Evolutionary conservation across 2,329 filamentous ascomycete genomes (phyloP).

Genomic region (Alternaria sp.): DNA sequence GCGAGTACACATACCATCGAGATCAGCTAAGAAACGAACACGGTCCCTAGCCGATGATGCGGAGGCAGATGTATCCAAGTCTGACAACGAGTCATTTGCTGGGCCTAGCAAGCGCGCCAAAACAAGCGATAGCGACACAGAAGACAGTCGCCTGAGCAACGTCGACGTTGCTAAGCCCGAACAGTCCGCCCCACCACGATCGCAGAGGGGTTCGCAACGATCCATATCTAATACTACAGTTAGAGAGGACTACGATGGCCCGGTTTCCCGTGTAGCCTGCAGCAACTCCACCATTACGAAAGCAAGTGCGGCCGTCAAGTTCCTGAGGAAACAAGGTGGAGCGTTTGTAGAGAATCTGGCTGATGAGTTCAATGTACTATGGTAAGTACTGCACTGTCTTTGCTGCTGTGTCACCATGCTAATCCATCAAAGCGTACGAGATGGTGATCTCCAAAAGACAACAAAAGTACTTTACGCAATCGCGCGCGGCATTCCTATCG

Average conservation of each 20-base stretch:
- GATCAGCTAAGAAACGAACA: constrained; percentile 20
- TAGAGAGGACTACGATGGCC: constrained; percentile 28
- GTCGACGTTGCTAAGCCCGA: constrained; percentile 7
- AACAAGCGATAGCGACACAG: constrained; percentile 5
- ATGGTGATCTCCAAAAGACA: constrained; percentile 50
- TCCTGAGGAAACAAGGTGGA: constrained; percentile 44
- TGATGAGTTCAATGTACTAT: constrained; percentile 41
- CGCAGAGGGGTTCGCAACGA: constrained; percentile 26
- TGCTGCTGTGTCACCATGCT: constrained; percentile 7
- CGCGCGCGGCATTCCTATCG: constrained; percentile 52
- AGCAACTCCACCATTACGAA: constrained; percentile 42
- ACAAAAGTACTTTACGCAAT: constrained; percentile 55
- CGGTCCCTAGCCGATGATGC: background rate
- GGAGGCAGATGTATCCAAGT: background rate
- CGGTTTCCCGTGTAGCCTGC: constrained; percentile 38
- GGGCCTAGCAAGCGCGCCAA: constrained; percentile 27
- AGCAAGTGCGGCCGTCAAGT: constrained; percentile 33
- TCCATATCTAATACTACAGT: constrained; percentile 11
- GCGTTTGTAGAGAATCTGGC: constrained; percentile 39
- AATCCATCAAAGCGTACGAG: constrained; percentile 43
- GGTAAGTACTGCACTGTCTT: constrained; percentile 29
- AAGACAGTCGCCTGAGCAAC: constrained; percentile 15
- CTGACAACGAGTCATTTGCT: background rate
- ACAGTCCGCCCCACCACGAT: constrained; percentile 21
- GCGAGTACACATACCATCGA: constrained; percentile 11